phyloP scores from a whole-genome alignment of 257 asterid genomes.

The Solanum appendiculatum region DNA sequence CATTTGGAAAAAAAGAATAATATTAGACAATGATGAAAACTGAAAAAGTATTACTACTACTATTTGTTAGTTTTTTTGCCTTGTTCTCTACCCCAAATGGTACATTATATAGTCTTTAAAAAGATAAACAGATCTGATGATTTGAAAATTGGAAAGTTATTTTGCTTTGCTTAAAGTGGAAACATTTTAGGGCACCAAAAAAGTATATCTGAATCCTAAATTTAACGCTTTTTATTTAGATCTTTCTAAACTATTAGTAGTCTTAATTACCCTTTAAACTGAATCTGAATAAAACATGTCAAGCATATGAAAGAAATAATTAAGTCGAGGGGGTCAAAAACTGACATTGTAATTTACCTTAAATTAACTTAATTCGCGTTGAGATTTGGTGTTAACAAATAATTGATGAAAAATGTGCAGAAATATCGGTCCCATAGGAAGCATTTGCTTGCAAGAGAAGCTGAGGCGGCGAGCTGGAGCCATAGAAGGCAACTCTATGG shows the following conservation, averaged over 20 bases:
- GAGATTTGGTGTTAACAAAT: background rate
- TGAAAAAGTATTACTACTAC: background rate
- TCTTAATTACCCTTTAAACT: background rate
- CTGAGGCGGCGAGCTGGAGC: constrained; percentile 73
- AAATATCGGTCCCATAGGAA: constrained; percentile 81
- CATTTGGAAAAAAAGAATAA: background rate
- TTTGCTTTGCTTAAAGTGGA: background rate
- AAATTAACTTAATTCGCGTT: too few relatives aligned
- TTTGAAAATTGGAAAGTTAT: background rate
- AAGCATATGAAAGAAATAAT: background rate
- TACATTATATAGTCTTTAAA: background rate
- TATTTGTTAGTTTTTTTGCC: background rate
- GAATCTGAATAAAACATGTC: background rate
- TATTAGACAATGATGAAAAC: background rate
- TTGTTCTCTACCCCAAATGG: background rate
- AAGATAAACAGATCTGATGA: background rate
- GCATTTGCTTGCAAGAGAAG: constrained; percentile 73
- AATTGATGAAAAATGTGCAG: constrained; percentile 24
- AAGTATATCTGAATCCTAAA: background rate
- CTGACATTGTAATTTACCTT: background rate
- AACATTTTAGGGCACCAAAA: background rate
- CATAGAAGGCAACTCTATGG: constrained; percentile 52
- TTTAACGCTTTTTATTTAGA: background rate
- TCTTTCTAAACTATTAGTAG: rapidly evolving
- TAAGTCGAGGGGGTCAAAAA: too few relatives aligned